Percentiles rank a stretch among this genome's conserved stretches.
phyloP scores from a whole-genome alignment of 2,329 filamentous ascomycete species.

The Malbranchea cinnamomea region DNA sequence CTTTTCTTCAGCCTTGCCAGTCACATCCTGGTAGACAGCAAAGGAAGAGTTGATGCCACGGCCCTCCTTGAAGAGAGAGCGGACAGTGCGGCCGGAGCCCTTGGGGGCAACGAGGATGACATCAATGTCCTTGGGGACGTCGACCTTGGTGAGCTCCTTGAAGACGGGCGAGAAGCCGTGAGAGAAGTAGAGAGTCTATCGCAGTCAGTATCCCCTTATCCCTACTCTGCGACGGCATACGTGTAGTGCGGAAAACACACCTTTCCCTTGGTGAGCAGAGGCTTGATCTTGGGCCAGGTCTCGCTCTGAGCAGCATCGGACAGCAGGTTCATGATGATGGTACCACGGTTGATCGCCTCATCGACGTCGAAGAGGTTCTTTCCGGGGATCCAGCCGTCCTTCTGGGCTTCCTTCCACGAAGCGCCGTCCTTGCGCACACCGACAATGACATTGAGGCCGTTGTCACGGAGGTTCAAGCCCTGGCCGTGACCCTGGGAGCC shows the following conservation, averaged over 20 bases:
- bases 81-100: conserved; percentile 96
- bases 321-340: conserved; percentile 98
- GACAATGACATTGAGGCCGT: conserved; percentile 97
- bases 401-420: conserved; percentile 93
- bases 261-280: conserved; percentile 97
- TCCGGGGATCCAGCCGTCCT: conserved; percentile 96
- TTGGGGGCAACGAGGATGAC: conserved; percentile 99
- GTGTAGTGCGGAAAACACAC: too few species aligned
- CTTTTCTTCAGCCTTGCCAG: conserved; percentile 96
- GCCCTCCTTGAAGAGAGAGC: conserved; percentile 96
- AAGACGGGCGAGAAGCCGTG: conserved; percentile 99
- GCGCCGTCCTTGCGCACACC: conserved; percentile 97
- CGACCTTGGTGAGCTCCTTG: conserved; percentile 98
- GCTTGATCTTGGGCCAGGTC: conserved; percentile 98
- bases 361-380: conserved; percentile 99
- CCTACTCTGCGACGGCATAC: not conserved
- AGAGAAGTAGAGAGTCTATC: conserved; percentile 96
- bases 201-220: conserved; percentile 12
- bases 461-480: conserved; percentile 98
- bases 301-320: conserved; percentile 94
- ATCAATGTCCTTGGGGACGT: conserved; percentile 87
- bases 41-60: conserved; percentile 99
- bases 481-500: conserved; percentile 97
- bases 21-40: conserved; percentile 96
- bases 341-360: conserved; percentile 84